phyloP scores from a whole-genome alignment of 805 yeast genomes.

The Pichia paraexigua region DNA sequence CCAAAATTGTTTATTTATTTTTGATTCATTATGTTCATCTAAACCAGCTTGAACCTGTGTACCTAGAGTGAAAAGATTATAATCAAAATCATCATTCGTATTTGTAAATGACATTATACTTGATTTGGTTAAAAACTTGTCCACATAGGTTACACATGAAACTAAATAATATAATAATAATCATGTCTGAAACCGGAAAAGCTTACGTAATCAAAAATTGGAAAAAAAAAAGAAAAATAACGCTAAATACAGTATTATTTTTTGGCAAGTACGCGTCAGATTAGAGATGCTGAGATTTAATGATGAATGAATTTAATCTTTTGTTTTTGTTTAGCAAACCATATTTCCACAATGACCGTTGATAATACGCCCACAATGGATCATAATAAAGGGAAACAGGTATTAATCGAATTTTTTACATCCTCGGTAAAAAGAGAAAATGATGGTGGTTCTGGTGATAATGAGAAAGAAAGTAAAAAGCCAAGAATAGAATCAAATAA shows the following conservation, averaged over 20 bases:
- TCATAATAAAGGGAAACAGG: not conserved
- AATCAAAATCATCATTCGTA: not conserved
- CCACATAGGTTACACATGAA: too few species aligned
- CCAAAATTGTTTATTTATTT: not conserved
- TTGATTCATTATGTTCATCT: constrained; percentile 4
- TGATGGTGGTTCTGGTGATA: not conserved
- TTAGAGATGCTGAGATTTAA: not conserved
- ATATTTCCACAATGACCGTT: not conserved
- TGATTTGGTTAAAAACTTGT: too few species aligned
- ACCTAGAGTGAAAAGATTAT: constrained; percentile 7
- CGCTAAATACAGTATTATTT: too few species aligned
- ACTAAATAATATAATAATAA: too few species aligned
- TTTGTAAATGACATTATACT: not conserved
- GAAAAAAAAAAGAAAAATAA: not conserved
- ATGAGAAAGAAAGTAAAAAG: not conserved
- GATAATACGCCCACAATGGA: not conserved
- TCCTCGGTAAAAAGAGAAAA: not conserved
- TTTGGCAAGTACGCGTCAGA: not conserved
- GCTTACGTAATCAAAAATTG: not conserved
- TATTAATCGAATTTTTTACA: not conserved
- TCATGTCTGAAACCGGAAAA: not conserved
- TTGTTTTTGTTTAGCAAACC: not conserved
- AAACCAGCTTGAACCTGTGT: constrained; percentile 14
- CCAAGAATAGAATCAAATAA: not conserved
- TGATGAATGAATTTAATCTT: not conserved